Evolutionary conservation across 2,329 filamentous ascomycete genomes (phyloP), one percentile per base, ranked within the genome.

Genomic region (Paracorniculantispora psalliotae): DNA sequence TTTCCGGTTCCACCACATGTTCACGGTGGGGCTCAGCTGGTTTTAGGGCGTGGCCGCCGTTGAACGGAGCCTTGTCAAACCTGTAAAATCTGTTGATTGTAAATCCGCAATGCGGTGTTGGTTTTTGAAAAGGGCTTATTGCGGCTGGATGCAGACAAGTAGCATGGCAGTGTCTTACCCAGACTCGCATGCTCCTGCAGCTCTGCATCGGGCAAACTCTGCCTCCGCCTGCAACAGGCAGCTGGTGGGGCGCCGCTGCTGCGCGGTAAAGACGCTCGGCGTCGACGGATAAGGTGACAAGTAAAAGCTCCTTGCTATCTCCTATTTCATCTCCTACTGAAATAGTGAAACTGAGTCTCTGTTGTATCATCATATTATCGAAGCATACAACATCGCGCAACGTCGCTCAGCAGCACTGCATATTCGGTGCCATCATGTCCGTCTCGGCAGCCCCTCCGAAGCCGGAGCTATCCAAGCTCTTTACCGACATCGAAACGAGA

Each of bases 1-100:
- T 33, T 50, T 48, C 46, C 43, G 55, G 55, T 57, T 51, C 55
- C 55, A 57, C 55, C 44, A 41, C 55, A 57, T 57, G 55, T 57
- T 57, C 43, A 47, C 33, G 55, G 55, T 50, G 55, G 55, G 55
- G 25, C 55, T 50, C n/a, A 21, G 47, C 23, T 44, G 35, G 3
- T 12, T 25, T 35, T 57, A 57, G 55, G 55, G 55, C 55, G 55
- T 51, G 23, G 15, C 19, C 41, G 52, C 52, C 52, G 43, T 26
- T 47, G 43, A 47, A 55, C 52, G 52, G 52, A 55, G 52, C 52
- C 28, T n/a, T 55, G 26, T 26, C 17, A 17, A 47, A 43, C 28
- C 13, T 55, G 26, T 26, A 9, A 17, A 47, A 43, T 47, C 52
- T 28, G 52, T 19, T 15, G 43, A 17, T 21, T 35, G 33, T 4